Base-by-base conservation (phyloP, 2,329 filamentous ascomycete genomes). In the Aspergillus pseudoviridinutans region DNA sequence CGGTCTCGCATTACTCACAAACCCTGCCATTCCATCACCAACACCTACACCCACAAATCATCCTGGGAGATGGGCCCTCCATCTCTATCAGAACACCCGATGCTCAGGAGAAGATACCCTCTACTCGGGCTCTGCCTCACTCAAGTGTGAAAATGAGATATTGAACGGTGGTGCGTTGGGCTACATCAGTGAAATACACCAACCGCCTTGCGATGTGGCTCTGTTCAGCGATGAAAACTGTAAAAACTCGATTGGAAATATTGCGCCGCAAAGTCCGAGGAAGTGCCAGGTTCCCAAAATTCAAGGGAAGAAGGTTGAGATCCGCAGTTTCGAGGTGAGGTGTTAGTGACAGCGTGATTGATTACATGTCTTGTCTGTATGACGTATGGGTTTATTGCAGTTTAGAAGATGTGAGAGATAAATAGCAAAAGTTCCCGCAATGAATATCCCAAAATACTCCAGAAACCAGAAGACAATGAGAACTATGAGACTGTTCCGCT, bases 131-230 rank as follows among this genome's bases (percentile, higher is more conserved):
- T 57, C 44, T n/a, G 32, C 22, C n/a, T 53, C 56, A 17, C 41
- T 50, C 3, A 4, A 24, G 3, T 62, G 60, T 38, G 44, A 51
- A 17, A 41, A 54, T 29, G 27, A 38, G 1, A 60, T 61, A 7
- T 51, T 61, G 44, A 62, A 62, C 29, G 56, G 58, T 14, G 58
- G 60, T 5, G 58, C 58, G 8, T 24, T 61, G 27, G 54, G 50
- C 8, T 62, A 57, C 20, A 58, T 62, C n/a, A 29, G 41, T 24
- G 38, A 35, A 20, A 54, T 52, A 3, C n/a, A 12, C 10, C 22
- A 46, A n/a, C 22, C 52, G 1, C 32, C 44, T 14, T 61, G 57
- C 20, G 44, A 29, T 29, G 49, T 60, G 2, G 14, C 24, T 42
- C 41, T 61, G 12, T 61, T 46, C 20, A 42, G 44, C n/a, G 55